A percentile compares a stretch with the other conserved stretches of the same genome.
Conservation (phyloP, 2,329 filamentous ascomycete species). For the Ustilaginoidea virens region DNA sequence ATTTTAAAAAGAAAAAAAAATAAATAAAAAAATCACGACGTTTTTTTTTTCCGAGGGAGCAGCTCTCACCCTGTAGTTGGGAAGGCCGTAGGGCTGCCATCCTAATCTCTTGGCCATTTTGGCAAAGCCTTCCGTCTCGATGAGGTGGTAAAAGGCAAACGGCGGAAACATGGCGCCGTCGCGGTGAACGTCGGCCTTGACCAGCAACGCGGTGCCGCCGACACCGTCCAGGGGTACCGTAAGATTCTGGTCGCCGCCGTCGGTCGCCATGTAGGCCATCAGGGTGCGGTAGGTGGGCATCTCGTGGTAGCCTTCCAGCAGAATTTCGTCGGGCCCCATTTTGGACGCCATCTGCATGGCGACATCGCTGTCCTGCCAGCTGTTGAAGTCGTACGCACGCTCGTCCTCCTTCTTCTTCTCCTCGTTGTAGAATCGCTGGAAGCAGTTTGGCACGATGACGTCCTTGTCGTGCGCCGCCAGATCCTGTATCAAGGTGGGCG, state of each 20-base stretch:
- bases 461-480: slow-evolving; percentile 75
- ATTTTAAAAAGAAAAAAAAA: too few relatives aligned
- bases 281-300: slow-evolving; percentile 83
- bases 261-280: slow-evolving; percentile 68
- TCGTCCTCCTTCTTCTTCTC: slow-evolving; percentile 56
- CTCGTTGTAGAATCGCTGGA: slow-evolving; percentile 64
- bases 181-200: slow-evolving; percentile 92
- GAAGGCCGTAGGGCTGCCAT: slow-evolving; percentile 74
- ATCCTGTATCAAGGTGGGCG: slow-evolving; percentile 74
- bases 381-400: slow-evolving; percentile 92
- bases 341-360: slow-evolving; percentile 59
- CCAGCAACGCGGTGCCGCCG: slow-evolving; percentile 78
- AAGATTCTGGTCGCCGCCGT: slow-evolving; percentile 37
- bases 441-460: slow-evolving; percentile 93
- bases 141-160: slow-evolving; percentile 90
- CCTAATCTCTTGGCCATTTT: slow-evolving; percentile 89
- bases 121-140: slow-evolving; percentile 95
- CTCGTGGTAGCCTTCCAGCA: slow-evolving; percentile 85
- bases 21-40: too few relatives aligned
- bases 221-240: slow-evolving; percentile 80
- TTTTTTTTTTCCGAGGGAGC: too few relatives aligned
- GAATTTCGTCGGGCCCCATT: slow-evolving; percentile 83
- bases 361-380: slow-evolving; percentile 79
- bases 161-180: slow-evolving; percentile 98
- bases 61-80: slow-evolving; percentile 90